Percentiles rank a stretch among this genome's conserved stretches.
Conservation (phyloP, 345 rosid genomes). For the Gossypium australe region DNA sequence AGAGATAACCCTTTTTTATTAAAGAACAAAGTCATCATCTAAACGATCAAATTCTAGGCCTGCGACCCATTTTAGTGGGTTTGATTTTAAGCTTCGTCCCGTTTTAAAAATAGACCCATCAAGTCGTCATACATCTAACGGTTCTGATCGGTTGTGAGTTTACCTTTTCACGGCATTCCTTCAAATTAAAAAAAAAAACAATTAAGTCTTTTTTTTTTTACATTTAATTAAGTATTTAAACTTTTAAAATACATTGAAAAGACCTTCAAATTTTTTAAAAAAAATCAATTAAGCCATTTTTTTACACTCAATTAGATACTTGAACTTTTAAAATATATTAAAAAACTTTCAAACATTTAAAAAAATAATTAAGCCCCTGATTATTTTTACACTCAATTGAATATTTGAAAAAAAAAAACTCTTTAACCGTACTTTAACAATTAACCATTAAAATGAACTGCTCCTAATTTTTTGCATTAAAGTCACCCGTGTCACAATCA, state of each 20-base stretch:
- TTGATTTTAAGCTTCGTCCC: not conserved
- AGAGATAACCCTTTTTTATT: not conserved
- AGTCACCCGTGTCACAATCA: accelerated
- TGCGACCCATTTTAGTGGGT: not conserved
- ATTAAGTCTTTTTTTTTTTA: too few relatives aligned
- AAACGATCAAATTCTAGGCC: not conserved
- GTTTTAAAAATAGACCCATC: not conserved
- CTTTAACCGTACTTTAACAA: too few relatives aligned
- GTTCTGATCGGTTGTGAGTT: too few relatives aligned
- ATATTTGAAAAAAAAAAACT: too few relatives aligned
- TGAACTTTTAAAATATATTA: accelerated
- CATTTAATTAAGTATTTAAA: accelerated
- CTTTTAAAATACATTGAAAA: too few relatives aligned
- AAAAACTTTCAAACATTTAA: too few relatives aligned
- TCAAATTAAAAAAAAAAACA: too few relatives aligned
- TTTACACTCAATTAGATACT: accelerated
- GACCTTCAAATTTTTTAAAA: accelerated
- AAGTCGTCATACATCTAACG: not conserved
- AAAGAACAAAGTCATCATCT: not conserved
- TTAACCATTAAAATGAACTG: accelerated
- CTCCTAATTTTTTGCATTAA: too few relatives aligned
- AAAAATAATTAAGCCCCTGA: too few relatives aligned
- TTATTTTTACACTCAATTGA: too few relatives aligned
- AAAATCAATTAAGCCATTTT: accelerated
- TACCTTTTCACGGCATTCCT: too few relatives aligned